Evolutionary conservation across 106 monocot genomes (phyloP).

Genomic region (Ottelia alismoides): DNA sequence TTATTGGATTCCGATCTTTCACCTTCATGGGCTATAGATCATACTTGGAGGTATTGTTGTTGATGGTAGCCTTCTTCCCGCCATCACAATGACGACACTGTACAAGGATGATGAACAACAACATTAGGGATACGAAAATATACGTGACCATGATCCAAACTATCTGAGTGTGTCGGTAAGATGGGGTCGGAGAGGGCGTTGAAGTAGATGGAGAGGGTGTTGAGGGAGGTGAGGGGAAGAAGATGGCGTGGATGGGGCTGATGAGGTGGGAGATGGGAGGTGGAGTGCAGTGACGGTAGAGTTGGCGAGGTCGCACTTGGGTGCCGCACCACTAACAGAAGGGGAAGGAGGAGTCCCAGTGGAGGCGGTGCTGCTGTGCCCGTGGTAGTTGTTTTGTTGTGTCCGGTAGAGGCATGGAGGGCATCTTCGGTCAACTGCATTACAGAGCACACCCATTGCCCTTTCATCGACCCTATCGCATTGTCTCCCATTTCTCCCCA

Average conservation of each 20-base stretch:
- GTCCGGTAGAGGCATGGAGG: too few species aligned
- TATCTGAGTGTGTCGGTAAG: constrained; percentile 36
- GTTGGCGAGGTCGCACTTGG: constrained; percentile 22
- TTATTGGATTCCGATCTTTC: too few species aligned
- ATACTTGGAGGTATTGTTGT: constrained; percentile 1
- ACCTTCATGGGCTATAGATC: constrained; percentile 3
- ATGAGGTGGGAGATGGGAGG: constrained; percentile 44
- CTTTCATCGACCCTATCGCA: too few species aligned
- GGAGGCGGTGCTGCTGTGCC: too few species aligned
- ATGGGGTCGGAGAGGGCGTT: too few species aligned
- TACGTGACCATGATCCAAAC: constrained; percentile 48
- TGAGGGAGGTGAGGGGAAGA: constrained; percentile 21
- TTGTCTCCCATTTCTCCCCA: too few species aligned
- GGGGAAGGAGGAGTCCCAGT: too few species aligned
- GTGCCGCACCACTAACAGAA: constrained; percentile 44
- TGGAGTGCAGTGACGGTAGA: too few species aligned
- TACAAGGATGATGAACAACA: constrained; percentile 25
- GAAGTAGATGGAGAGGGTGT: too few species aligned
- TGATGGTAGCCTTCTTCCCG: constrained; percentile 1
- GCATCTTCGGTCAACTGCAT: too few species aligned
- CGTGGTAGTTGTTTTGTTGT: too few species aligned
- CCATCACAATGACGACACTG: constrained; percentile 22
- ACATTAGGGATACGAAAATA: constrained; percentile 18
- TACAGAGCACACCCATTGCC: too few species aligned
- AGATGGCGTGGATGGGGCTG: constrained; percentile 41